Conservation (phyloP, 768 basidiomycete genomes). For the Asterophora parasitica region DNA sequence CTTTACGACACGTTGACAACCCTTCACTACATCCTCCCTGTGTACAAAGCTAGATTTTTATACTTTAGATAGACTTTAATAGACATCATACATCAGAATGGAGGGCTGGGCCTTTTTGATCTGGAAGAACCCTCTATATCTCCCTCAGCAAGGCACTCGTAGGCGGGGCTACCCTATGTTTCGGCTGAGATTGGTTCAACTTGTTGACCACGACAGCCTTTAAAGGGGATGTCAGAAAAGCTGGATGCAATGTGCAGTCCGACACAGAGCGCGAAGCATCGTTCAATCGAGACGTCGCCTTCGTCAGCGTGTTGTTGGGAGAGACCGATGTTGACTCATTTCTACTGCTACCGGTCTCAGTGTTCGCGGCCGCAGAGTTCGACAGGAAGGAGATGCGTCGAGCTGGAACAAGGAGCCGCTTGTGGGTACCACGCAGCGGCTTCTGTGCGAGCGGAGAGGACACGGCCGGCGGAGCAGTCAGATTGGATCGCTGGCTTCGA, state of each 20-base stretch:
- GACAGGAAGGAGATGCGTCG: conserved; percentile 7
- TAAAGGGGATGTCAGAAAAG: neutral
- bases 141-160: no score
- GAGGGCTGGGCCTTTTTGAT: no score
- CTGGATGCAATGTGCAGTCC: neutral
- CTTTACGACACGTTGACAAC: neutral
- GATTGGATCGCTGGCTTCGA: neutral
- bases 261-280: neutral
- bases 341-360: no score
- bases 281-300: neutral
- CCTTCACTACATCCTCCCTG: neutral
- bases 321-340: no score
- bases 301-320: neutral
- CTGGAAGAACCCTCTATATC: no score
- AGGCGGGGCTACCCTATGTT: neutral
- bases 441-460: conserved; percentile 2
- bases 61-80: neutral
- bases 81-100: neutral
- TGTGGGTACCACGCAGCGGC: neutral
- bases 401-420: neutral
- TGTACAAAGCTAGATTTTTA: neutral
- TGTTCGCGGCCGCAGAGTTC: neutral
- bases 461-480: neutral
- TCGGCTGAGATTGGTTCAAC: neutral
- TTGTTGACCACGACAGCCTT: neutral